Evolutionary conservation across 768 basidiomycete species (phyloP).

Genomic region (Serendipita sp.): DNA sequence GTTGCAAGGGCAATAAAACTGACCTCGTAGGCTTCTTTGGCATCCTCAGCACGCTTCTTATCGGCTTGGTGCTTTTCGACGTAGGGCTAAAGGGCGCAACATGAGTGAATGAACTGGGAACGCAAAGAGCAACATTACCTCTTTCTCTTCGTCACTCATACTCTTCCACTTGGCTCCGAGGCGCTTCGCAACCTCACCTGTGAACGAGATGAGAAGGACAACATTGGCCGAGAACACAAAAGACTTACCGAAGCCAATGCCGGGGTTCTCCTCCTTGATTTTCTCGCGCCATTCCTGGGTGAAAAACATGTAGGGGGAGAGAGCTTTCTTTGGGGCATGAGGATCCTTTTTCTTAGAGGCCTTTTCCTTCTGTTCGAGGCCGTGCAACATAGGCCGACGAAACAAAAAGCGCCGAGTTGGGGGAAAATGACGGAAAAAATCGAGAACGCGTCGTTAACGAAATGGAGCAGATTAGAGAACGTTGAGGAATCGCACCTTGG

Average conservation of each 20-base stretch:
- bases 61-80: slow-evolving; percentile 71
- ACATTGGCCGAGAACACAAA: slow-evolving; percentile 3
- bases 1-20: not conserved
- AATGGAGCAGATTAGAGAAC: slow-evolving; percentile 9
- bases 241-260: slow-evolving; percentile 69
- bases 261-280: slow-evolving; percentile 92
- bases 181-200: slow-evolving; percentile 76
- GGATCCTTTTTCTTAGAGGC: slow-evolving; percentile 40
- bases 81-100: slow-evolving; percentile 49
- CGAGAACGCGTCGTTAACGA: slow-evolving; percentile 1
- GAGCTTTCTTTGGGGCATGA: slow-evolving; percentile 77
- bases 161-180: slow-evolving; percentile 97
- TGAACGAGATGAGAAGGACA: slow-evolving; percentile 24
- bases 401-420: not conserved
- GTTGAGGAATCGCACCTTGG: slow-evolving; percentile 34
- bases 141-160: slow-evolving; percentile 79
- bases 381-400: slow-evolving; percentile 11
- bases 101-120: not conserved
- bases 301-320: slow-evolving; percentile 99
- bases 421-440: not conserved
- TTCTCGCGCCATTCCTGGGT: slow-evolving; percentile 88
- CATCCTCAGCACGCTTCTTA: slow-evolving; percentile 74
- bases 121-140: slow-evolving; percentile 30
- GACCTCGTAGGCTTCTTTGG: slow-evolving; percentile 22
- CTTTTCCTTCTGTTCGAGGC: slow-evolving; percentile 34